Base-by-base conservation (phyloP, 2,329 filamentous ascomycete species). In the Botrytis sinoallii region DNA sequence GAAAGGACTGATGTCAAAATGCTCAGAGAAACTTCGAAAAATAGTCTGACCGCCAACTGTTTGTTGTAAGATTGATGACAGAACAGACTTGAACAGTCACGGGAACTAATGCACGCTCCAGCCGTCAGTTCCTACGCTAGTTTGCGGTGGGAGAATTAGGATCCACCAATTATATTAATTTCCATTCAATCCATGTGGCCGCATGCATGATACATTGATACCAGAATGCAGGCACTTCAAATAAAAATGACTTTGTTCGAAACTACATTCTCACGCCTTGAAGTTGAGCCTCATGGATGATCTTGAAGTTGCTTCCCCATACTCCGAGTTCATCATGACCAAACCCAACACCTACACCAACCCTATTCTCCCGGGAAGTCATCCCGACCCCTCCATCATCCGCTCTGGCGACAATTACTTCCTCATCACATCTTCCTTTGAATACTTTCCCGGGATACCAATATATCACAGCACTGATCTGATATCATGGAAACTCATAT, bases 401-500 rank as follows among this genome's bases (percentile, higher is more conserved):
- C 70, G 70, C 22, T 52, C 44, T 4, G 70, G 70, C n/a, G n/a
- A 52, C 9, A 40, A 40, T 22, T 71, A 71, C 35, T 66, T 66
- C 59, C 70, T 71, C 18, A 42, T 64, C 42, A 71, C 70, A 48
- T 71, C 70, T 20, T 71, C 70, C 22, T 71, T 71, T 32, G 70
- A 71, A 16, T 71, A 71, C 14, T 65, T 48, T 22, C 70, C 70
- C 35, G 57, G 57, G 3, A 64, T 71, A 6, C 70, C 70, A 12
- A 71, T 71, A 40, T 71, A 71, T 25, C 70, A 71, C 10, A 71
- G 70, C n/a, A 84, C 82, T 71, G 86, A 88, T 76, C 78, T 89
- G 29, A 76, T 82, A 25, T 84, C 85, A 70, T 89, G 86, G 86
- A 85, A 84, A 73, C 81, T 85, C 10, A 81, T 84, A 52, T 82